Conservation (phyloP, 202 grass and related monocot genomes). For the Carex arenaria region DNA sequence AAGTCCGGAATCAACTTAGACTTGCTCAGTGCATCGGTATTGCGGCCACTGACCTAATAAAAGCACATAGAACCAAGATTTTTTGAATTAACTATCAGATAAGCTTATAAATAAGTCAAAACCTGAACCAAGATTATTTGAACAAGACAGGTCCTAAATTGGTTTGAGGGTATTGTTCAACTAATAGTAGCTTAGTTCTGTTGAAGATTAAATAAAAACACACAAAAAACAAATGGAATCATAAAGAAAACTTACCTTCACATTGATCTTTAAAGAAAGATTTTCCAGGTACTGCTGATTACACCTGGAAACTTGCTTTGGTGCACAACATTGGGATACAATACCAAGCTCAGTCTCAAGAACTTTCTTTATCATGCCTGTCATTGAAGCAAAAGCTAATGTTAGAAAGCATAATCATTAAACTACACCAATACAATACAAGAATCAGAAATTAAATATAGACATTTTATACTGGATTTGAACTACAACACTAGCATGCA, state of each 20-base stretch:
- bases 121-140: not conserved
- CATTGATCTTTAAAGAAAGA: slow-evolving; percentile 70
- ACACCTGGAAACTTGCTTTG: slow-evolving; percentile 46
- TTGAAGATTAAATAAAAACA: not conserved
- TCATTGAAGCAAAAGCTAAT: not conserved
- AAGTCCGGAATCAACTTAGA: slow-evolving; percentile 46
- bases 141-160: not conserved
- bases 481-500: not conserved
- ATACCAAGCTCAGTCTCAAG: slow-evolving; percentile 77
- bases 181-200: not conserved
- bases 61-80: not conserved
- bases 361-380: slow-evolving; percentile 63
- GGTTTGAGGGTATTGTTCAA: not conserved
- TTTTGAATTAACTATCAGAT: not conserved
- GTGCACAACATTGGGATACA: slow-evolving; percentile 63
- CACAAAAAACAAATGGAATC: not conserved
- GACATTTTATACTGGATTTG: not conserved
- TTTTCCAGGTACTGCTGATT: slow-evolving; percentile 79
- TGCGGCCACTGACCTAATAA: slow-evolving; percentile 63
- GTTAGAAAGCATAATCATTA: not conserved
- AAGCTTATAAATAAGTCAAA: not conserved
- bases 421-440: not conserved
- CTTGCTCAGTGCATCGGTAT: slow-evolving; percentile 47
- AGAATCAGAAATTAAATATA: not conserved
- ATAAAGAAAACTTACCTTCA: slow-evolving; percentile 47